Base-by-base conservation (phyloP, 495 filamentous ascomycete genomes). In the Pseudomonodictys pantanalensis region DNA sequence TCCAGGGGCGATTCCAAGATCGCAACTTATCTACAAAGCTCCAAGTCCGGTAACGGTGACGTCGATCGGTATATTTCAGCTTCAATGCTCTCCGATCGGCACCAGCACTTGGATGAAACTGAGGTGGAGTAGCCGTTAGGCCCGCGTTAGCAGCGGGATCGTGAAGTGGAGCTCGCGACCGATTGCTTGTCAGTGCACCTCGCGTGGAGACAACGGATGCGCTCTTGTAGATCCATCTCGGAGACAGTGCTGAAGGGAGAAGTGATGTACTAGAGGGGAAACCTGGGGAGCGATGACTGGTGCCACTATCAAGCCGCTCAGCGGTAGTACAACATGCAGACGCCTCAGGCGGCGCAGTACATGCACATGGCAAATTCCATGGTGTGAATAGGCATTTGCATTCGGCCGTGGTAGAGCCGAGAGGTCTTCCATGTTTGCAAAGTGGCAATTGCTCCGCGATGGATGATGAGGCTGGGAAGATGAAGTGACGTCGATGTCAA, bases 21-120 rank as follows among this genome's bases (percentile, higher is more conserved):
- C 28, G 9, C 11, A 17, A 18, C 20, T 33, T 12, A 33, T 29
- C 32, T n/a, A 15, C 5, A 22, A 35, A 18, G 24, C 2, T 29
- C 11, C 22, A 5, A 26, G 23, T 52, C 39, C 30, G 47, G 49
- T 3, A 26, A 8, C 11, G 35, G 15, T 53, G 41, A 48, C 28
- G 61, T 55, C 61, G 61, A 59, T 59, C 61, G 18, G 39, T 20
- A 64, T 59, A 58, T 64, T 64, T 59, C 61, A 54, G 61, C 61
- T 64, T 59, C 48, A 64, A 64, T 64, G 61, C 61, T 6, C 55
- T 29, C 33, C 15, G 46, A 50, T 46, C 52, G 23, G 18, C 58
- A 28, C 15, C 6, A 25, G 23, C 30, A 50, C 8, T 50, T n/a
- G 52, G 51, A 9, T 22, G 2, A 47, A 56, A 38, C 22, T 24